Evolutionary conservation across 192 early-diverging fungal genomes (phyloP), one percentile per base, ranked within the genome.

Genomic region (Entomortierella beljakovae): DNA sequence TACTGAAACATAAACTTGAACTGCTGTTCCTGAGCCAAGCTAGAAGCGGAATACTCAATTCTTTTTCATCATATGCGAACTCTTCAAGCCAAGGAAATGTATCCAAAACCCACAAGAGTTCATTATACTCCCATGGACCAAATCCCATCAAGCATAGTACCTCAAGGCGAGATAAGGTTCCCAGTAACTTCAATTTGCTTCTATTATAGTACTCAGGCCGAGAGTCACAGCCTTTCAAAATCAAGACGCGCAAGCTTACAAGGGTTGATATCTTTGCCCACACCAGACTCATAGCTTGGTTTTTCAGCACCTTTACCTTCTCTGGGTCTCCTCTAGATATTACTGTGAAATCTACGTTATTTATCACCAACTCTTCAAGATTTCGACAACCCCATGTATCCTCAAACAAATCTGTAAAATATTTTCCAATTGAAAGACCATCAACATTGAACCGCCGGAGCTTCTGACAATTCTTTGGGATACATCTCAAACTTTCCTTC

Each of bases 41-140:
- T 59, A 18, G 55, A 9, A 61, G 59, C 10, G 57, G 58, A 1
- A 51, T 54, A 7, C 51, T 33, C 69, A 71, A 4, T 1, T 71
- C 69, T 2, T 13, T 25, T 3, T 16, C 9, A 6, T 11, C 11
- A 32, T 53, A 69, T 13, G 46, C 15, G 26, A 62, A 56, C 3
- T 10, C n/a, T 31, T 61, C 60, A n/a, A 71, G 16, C 52, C 29
- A 18, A 4, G 57, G 58, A 18, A 69, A 40, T 9, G 57, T n/a
- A 49, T 59, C 48, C 9, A 18, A 43, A 25, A 69, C 32, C 48
- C 43, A 71, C 10, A 20, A 22, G 13, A 61, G 51, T 34, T 61
- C 68, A 1, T 2, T 23, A 46, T 33, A 61, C 3, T 40, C 33
- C 68, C 57, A 70, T 1, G 23, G 1, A 5, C 67, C 49, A n/a